Evolutionary conservation across 495 filamentous ascomycete genomes (phyloP).

Genomic region (Platismatia glauca): DNA sequence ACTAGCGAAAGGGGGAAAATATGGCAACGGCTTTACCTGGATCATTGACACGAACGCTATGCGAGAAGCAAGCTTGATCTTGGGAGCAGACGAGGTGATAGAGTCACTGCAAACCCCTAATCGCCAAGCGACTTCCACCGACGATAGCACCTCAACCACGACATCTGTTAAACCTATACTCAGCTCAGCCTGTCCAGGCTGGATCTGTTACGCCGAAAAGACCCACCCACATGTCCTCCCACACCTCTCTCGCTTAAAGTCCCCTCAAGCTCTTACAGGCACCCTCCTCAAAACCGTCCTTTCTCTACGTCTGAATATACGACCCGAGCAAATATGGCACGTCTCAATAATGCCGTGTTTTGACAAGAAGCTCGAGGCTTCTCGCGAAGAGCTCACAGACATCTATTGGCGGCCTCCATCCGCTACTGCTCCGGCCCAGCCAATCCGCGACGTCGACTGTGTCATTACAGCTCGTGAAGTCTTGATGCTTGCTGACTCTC

Average conservation of each 20-base stretch:
- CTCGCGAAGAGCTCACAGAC: slow-evolving; percentile 83
- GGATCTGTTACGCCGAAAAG: slow-evolving; percentile 98
- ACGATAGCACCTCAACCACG: slow-evolving; percentile 20
- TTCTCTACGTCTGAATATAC: slow-evolving; percentile 56
- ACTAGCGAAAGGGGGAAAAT: slow-evolving; percentile 54
- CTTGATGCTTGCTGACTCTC: slow-evolving; percentile 72
- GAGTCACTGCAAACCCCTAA: slow-evolving; percentile 29
- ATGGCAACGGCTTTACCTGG: slow-evolving; percentile 74
- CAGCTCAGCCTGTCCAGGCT: slow-evolving; percentile 87
- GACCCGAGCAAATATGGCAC: slow-evolving; percentile 82
- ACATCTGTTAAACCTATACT: slow-evolving; percentile 64
- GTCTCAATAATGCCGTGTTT: slow-evolving; percentile 96
- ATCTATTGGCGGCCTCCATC: slow-evolving; percentile 50
- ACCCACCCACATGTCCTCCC: slow-evolving; percentile 88
- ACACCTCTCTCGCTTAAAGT: slow-evolving; percentile 84
- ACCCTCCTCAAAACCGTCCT: slow-evolving; percentile 81
- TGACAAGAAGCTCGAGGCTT: slow-evolving; percentile 97
- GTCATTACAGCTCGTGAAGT: slow-evolving; percentile 94
- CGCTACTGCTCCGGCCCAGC: slow-evolving; percentile 25
- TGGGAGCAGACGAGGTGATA: slow-evolving; percentile 71
- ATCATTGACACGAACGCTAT: slow-evolving; percentile 78
- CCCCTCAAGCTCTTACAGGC: slow-evolving; percentile 83
- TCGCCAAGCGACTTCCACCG: slow-evolving; percentile 7
- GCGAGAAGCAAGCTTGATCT: slow-evolving; percentile 64
- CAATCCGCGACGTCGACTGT: slow-evolving; percentile 86